Evolutionary conservation across 2,329 filamentous ascomycete species (phyloP).

Genomic region (Trichoderma hamatum): DNA sequence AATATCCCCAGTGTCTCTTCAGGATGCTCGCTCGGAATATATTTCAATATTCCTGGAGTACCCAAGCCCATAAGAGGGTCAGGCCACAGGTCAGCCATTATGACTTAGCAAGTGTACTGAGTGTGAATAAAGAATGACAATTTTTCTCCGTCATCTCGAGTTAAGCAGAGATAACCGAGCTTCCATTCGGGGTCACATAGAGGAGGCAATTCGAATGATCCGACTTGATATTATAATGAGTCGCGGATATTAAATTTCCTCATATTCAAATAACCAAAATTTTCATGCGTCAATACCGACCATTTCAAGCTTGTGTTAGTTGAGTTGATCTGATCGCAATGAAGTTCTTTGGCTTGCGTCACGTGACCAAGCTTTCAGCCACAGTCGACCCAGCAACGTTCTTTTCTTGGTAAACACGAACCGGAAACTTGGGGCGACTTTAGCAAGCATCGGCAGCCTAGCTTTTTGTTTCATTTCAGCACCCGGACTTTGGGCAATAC

Average conservation of each 20-base stretch:
- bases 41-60: constrained; percentile 40
- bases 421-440: neutral
- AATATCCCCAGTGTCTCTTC: constrained; percentile 35
- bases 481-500: neutral
- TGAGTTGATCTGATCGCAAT: neutral
- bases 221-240: neutral
- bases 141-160: constrained; percentile 42
- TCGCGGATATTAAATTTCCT: neutral
- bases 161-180: constrained; percentile 23
- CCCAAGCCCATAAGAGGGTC: constrained; percentile 40
- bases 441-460: neutral
- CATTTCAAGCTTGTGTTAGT: neutral
- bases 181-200: constrained; percentile 9
- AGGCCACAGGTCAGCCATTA: constrained; percentile 44
- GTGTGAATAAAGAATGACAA: constrained; percentile 33
- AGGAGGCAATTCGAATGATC: neutral
- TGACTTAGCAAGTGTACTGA: constrained; percentile 39
- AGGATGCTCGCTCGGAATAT: constrained; percentile 35
- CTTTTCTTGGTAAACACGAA: constrained; percentile 26
- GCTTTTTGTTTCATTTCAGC: neutral
- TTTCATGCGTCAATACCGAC: neutral
- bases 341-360: constrained; percentile 16
- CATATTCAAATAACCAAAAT: neutral
- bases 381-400: constrained; percentile 34
- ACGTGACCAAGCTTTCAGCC: constrained; percentile 31